Percentiles rank a stretch among this genome's conserved stretches.
Conservation (phyloP, 2,329 filamentous ascomycete species). For the Fusarium piperis region DNA sequence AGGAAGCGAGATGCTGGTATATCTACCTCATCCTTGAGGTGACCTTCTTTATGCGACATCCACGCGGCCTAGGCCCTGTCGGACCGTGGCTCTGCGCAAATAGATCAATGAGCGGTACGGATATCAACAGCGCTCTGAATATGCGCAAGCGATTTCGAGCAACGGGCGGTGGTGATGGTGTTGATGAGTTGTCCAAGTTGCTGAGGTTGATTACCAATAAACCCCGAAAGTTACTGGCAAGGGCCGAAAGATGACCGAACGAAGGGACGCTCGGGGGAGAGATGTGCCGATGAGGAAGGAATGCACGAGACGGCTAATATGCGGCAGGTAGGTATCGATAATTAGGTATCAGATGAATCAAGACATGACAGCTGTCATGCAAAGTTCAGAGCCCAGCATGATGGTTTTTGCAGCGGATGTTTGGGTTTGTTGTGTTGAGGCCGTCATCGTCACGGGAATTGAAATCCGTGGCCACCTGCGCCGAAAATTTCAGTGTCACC, state of each 20-base stretch:
- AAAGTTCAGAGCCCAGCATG: neutral
- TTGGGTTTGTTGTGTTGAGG: neutral
- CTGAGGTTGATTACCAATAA: constrained; percentile 53
- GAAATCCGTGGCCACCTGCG: constrained; percentile 18
- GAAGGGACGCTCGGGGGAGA: constrained; percentile 29
- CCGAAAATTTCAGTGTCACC: constrained; percentile 12
- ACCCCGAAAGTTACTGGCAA: constrained; percentile 8
- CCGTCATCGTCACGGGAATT: constrained; percentile 21
- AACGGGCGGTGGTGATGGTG: neutral
- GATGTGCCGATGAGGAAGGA: constrained; percentile 22
- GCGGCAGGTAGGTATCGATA: neutral
- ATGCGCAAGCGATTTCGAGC: neutral
- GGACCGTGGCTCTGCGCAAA: constrained; percentile 21
- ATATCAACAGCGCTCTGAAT: neutral
- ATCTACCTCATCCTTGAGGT: constrained; percentile 68
- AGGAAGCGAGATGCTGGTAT: neutral
- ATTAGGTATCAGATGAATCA: neutral
- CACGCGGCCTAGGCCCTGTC: constrained; percentile 39
- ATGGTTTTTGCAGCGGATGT: neutral
- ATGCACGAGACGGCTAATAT: neutral
- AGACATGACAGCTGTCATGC: neutral
- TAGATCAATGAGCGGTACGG: constrained; percentile 32
- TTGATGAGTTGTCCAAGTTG: neutral
- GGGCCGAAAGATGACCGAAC: constrained; percentile 25
- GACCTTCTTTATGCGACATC: constrained; percentile 52